Percentiles rank a stretch among this genome's conserved stretches.
These are phyloP conservation scores for Gymnopilus dilepis DNA, from an alignment of 768 basidiomycete species.

Conservation along the genomic window DNA sequence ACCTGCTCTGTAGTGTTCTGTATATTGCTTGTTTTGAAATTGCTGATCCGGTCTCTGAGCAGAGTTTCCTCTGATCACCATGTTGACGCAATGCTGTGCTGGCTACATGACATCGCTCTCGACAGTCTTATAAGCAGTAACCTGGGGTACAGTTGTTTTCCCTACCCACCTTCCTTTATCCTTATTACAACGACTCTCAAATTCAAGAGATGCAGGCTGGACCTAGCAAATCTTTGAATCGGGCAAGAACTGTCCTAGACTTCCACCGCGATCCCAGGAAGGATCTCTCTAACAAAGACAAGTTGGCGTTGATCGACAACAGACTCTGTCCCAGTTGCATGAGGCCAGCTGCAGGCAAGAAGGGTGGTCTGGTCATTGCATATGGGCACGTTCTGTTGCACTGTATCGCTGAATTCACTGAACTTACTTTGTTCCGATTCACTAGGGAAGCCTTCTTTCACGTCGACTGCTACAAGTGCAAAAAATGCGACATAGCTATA, in stretches of 20 bases:
- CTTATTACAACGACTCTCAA: not conserved
- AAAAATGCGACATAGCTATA: conserved; percentile 18
- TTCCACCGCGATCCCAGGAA: conserved; percentile 11
- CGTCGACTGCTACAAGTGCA: conserved; percentile 27
- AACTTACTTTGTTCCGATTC: not conserved
- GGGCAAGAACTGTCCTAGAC: conserved; percentile 20
- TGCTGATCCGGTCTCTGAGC: too few relatives aligned
- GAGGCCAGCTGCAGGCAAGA: conserved; percentile 20
- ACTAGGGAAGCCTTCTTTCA: conserved; percentile 21
- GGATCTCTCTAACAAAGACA: not conserved
- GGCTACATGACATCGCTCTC: too few relatives aligned
- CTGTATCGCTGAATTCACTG: too few relatives aligned
- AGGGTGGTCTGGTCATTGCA: conserved; percentile 22
- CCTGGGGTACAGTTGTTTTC: not conserved
- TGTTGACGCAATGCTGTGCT: too few relatives aligned
- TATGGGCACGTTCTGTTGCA: conserved; percentile 17
- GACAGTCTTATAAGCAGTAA: not conserved
- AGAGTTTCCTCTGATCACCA: too few relatives aligned
- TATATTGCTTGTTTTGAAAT: too few relatives aligned
- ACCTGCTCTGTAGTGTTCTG: too few relatives aligned
- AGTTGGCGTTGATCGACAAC: not conserved
- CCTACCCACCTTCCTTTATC: not conserved
- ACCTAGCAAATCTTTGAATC: conserved; percentile 10
- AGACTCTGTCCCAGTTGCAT: conserved; percentile 20
- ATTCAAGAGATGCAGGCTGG: not conserved